phyloP scores from a whole-genome alignment of 345 rosid species.

The Lepidium sativum region DNA sequence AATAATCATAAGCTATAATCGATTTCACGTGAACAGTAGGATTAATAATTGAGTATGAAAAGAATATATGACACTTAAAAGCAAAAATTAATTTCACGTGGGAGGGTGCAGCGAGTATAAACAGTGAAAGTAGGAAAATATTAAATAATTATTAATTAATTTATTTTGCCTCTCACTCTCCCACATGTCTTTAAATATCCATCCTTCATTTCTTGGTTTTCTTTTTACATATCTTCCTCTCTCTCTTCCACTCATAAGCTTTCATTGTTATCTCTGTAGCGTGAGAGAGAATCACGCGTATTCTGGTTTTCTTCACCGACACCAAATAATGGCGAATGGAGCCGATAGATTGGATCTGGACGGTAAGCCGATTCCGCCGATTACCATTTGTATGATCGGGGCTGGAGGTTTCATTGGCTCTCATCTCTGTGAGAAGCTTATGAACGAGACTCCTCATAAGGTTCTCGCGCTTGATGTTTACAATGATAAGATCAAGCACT shows the following conservation, averaged over 20 bases:
- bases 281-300: constrained; percentile 19
- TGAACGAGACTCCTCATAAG: constrained; percentile 75
- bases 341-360: constrained; percentile 70
- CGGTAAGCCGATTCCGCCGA: constrained; percentile 67
- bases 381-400: constrained; percentile 94
- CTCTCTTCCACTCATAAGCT: constrained; percentile 1
- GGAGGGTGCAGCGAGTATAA: not conserved
- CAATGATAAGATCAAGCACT: constrained; percentile 93
- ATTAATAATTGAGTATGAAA: not conserved
- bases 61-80: not conserved
- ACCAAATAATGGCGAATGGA: constrained; percentile 27
- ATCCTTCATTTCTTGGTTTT: not conserved
- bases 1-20: not conserved
- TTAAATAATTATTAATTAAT: no score
- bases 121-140: not conserved
- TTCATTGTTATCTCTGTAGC: constrained; percentile 3
- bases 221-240: not conserved
- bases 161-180: no score
- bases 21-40: constrained; percentile 2
- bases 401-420: constrained; percentile 99
- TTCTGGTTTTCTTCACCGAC: constrained; percentile 9
- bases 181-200: constrained; percentile 17
- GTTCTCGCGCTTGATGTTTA: constrained; percentile 90
- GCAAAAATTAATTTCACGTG: constrained; percentile 6
- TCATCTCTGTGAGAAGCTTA: constrained; percentile 86